Evolutionary conservation across 129 eudicot genomes (phyloP), one percentile per base, ranked within the genome.

Genomic region (Mikania micrantha): DNA sequence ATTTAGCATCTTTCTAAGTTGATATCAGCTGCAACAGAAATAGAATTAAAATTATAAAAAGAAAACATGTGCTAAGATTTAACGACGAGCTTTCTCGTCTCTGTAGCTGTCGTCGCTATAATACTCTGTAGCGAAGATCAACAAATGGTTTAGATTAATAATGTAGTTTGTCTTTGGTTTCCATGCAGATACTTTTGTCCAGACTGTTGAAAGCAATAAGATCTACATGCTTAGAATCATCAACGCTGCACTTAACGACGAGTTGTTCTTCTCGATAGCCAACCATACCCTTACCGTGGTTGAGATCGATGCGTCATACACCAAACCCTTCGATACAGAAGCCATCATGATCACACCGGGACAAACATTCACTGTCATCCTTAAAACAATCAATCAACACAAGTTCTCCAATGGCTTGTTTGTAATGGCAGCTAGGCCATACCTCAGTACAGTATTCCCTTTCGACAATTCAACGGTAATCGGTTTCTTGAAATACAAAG

Each of bases 311-410:
- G 93, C 82, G 0, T 74, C 77, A 62, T 89, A 89, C 77, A 83
- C 93, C n/a, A 89, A 89, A 74, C 90, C 87, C 38, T 85, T 89
- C 21, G 32, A 70, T 11, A 89, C 96, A 8, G 31, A 77, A 12
- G 84, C 93, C 38, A 89, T 89, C 38, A 79, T 89, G 93, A 81
- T 89, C 78, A 71, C 93, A 36, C 96, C 96, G 0, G 96, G 96
- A 11, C 96, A 89, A 73, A 89, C 96, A 62, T 74, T 83, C 58
- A 89, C 83, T 5, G 87, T 85, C 17, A 65, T 89, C 16, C 66
- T 89, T 56, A 79, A 84, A 0, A 85, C 96, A 13, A 69, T n/a
- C n/a, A n/a, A 85, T 72, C 87, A 81, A 20, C 54, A 31, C 40
- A 25, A 24, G 3, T 83, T 70, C 70, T 56, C 80, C 16, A 60